These are phyloP conservation scores for Colletotrichum lentis DNA, from an alignment of 2,329 filamentous ascomycete species.

Conservation along the genomic window DNA sequence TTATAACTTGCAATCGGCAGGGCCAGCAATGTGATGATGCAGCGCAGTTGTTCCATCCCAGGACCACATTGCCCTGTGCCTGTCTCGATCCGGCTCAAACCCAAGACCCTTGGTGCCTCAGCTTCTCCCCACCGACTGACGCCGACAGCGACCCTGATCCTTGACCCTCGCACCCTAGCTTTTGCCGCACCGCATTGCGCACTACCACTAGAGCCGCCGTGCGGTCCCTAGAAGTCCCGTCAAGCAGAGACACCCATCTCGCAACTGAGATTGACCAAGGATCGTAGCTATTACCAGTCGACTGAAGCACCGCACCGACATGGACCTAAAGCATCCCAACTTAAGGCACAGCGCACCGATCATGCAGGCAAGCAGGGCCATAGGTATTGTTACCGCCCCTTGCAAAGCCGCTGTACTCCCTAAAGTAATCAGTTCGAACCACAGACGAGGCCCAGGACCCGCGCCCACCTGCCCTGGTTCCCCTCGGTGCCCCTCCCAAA, in stretches of 20 bases:
- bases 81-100: slow-evolving; percentile 27
- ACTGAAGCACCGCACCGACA: slow-evolving; percentile 31
- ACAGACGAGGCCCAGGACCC: slow-evolving; percentile 31
- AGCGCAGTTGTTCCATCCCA: slow-evolving; percentile 2
- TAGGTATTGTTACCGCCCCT: background rate
- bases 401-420: slow-evolving; percentile 11
- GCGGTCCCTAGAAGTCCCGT: slow-evolving; percentile 10
- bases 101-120: slow-evolving; percentile 35
- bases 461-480: slow-evolving; percentile 15
- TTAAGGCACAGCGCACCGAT: background rate
- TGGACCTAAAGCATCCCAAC: slow-evolving; percentile 11
- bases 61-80: slow-evolving; percentile 7
- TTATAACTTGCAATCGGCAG: too few species aligned
- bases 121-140: slow-evolving; percentile 8
- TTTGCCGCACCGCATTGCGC: slow-evolving; percentile 20
- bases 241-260: slow-evolving; percentile 16
- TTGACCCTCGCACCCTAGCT: slow-evolving; percentile 21
- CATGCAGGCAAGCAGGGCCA: background rate
- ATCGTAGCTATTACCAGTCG: slow-evolving; percentile 24
- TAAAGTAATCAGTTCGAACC: slow-evolving; percentile 32
- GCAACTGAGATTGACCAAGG: slow-evolving; percentile 31
- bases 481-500: slow-evolving; percentile 18
- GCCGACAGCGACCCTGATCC: slow-evolving; percentile 19
- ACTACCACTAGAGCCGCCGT: slow-evolving; percentile 25
- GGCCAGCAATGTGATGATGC: background rate